Conservation (phyloP, 202 grass and related monocot species). For the Carex sylvatica region DNA sequence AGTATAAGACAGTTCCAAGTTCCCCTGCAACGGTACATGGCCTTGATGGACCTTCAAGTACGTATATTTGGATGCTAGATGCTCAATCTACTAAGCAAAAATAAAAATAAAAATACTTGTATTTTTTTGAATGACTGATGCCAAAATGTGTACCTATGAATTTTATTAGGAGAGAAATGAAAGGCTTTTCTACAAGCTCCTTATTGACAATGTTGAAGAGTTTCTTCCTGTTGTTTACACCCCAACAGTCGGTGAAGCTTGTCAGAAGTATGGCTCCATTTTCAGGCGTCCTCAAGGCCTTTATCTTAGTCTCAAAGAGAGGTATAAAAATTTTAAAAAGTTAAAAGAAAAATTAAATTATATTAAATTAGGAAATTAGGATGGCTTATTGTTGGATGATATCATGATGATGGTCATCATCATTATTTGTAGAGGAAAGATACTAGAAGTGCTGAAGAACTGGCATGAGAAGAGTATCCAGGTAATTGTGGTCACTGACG, state of each 20-base stretch:
- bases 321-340: slow-evolving; percentile 36
- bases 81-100: not conserved
- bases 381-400: not conserved
- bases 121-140: not conserved
- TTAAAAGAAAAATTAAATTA: not conserved
- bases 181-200: slow-evolving; percentile 84
- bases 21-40: slow-evolving; percentile 73
- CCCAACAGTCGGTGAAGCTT: slow-evolving; percentile 88
- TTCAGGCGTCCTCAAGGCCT: slow-evolving; percentile 73
- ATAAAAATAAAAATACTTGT: not conserved
- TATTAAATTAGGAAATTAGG: not conserved
- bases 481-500: slow-evolving; percentile 88
- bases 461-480: slow-evolving; percentile 95
- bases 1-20: slow-evolving; percentile 63
- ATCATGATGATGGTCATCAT: not conserved
- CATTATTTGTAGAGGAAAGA: slow-evolving; percentile 48
- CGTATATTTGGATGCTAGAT: not conserved
- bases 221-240: slow-evolving; percentile 89
- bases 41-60: slow-evolving; percentile 81
- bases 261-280: slow-evolving; percentile 91
- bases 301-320: slow-evolving; percentile 84
- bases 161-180: slow-evolving; percentile 77
- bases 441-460: slow-evolving; percentile 80
- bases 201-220: slow-evolving; percentile 87
- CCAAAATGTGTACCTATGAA: not conserved